Evolutionary conservation across 371 early-diverging fungal species (phyloP).

Genomic region (Dinochytrium kinnereticum): DNA sequence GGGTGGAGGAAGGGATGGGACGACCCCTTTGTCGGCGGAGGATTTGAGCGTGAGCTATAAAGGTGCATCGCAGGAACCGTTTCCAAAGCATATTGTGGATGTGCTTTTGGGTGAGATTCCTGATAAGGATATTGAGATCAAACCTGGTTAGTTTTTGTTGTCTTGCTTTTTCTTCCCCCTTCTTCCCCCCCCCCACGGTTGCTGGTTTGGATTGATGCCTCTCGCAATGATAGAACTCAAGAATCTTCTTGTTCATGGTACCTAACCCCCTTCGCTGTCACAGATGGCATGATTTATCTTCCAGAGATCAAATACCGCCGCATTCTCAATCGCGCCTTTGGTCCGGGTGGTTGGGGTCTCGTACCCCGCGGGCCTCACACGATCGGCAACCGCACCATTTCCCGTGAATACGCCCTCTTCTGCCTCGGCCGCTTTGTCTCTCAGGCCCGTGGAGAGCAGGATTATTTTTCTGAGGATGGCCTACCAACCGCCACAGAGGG

Average conservation of each 20-base stretch:
- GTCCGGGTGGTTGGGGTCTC: constrained; percentile 90
- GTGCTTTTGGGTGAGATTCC: constrained; percentile 75
- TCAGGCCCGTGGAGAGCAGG: constrained; percentile 96
- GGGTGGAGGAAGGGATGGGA: not conserved
- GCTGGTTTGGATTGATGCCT: not conserved
- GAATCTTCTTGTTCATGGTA: not conserved
- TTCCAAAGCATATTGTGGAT: constrained; percentile 71
- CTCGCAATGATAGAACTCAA: too few relatives aligned
- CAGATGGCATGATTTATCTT: constrained; percentile 90
- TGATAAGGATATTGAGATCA: constrained; percentile 85
- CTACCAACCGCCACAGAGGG: constrained; percentile 92
- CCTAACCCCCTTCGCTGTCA: not conserved
- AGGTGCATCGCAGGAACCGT: constrained; percentile 76
- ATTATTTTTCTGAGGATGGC: constrained; percentile 55
- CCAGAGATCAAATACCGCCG: constrained; percentile 97
- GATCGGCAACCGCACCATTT: constrained; percentile 72
- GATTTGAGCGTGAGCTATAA: constrained; percentile 43
- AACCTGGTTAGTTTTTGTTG: constrained; percentile 66
- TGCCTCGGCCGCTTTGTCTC: constrained; percentile 83
- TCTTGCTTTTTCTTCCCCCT: not conserved
- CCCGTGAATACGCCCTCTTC: constrained; percentile 91
- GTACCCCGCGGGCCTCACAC: constrained; percentile 93
- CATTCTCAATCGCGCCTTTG: constrained; percentile 92
- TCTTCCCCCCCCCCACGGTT: not conserved
- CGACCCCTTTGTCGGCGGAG: constrained; percentile 5